Base-by-base conservation (phyloP, 2,329 filamentous ascomycete genomes). In the Cladosporium sp. region DNA sequence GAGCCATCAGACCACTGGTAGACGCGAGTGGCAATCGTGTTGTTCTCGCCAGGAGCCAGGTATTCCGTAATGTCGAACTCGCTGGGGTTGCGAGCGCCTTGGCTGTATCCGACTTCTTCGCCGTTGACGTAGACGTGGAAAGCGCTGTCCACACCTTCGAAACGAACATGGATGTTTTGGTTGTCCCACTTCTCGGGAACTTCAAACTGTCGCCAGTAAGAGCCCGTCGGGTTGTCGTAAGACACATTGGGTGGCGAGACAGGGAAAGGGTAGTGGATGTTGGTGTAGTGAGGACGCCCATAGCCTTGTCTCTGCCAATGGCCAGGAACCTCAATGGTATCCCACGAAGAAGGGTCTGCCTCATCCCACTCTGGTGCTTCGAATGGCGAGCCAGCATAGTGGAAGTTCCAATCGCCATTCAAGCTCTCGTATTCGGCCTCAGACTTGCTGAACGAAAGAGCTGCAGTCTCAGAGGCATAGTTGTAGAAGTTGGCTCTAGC, bases 251-350 rank as follows among this genome's bases (percentile, higher is more conserved):
- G 84, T 20, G 84, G 84, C 52, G 78, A 77, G 1, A 83, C 80
- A 0, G 82, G 83, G 51, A 87, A 81, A 0, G 82, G 84, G 52
- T 77, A 87, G 45, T 80, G 73, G 20, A 83, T 74, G 56, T 87
- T 87, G 11, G 83, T 86, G 62, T 87, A 87, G 56, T 83, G 80
- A 0, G 84, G 84, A 71, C 71, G n/a, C 13, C 83, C 83, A 58
- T 82, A 80, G n/a, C 84, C 84, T 64, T 87, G 81, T 3, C 85
- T 69, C 65, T 86, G 84, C 84, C 84, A 88, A 61, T 83, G 80
- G 3, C 81, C 80, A 0, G 84, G 84, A 0, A 88, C 84, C 9
- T 75, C 60, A 32, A 85, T 80, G 32, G 77, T 69, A 17, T 69
- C 67, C 74, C 79, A 81, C 57, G 60, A 58, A 12, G 34, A 19